Percentiles rank a stretch among this genome's conserved stretches.
Conservation (phyloP, 2,329 filamentous ascomycete genomes). For the Calonectria crousiana region DNA sequence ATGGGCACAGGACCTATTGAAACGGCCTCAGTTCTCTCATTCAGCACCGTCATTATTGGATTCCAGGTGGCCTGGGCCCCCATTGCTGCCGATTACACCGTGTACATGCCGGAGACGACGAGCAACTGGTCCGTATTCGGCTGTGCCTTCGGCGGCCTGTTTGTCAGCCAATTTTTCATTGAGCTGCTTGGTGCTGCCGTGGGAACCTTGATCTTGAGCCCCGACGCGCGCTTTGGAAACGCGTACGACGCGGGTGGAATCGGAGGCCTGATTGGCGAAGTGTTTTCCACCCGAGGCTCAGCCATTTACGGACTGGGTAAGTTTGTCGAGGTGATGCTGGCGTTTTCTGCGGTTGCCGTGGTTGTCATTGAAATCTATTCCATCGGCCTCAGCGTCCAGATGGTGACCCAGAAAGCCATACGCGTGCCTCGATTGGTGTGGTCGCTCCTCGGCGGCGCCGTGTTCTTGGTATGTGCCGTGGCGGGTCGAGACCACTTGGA, state of each 20-base stretch:
- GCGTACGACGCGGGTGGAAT: not conserved
- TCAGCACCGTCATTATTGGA: not conserved
- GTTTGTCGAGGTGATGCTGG: not conserved
- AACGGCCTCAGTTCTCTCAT: not conserved
- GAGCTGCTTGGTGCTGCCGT: not conserved
- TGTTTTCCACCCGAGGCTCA: not conserved
- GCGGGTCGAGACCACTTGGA: conserved; percentile 5
- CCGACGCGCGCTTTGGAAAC: not conserved
- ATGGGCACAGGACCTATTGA: not conserved
- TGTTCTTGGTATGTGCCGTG: not conserved
- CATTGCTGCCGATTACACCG: not conserved
- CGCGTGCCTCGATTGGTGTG: not conserved
- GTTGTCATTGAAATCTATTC: not conserved
- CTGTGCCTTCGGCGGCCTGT: not conserved
- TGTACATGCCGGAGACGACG: not conserved
- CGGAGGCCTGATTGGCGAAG: not conserved
- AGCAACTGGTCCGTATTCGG: not conserved
- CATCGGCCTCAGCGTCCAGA: not conserved
- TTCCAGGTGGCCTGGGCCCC: not conserved
- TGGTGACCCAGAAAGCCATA: not conserved
- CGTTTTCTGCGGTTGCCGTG: not conserved
- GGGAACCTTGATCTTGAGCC: not conserved
- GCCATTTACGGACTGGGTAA: not conserved
- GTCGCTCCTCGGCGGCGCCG: not conserved
- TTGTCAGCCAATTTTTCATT: not conserved